Base-by-base conservation (phyloP, 2,329 filamentous ascomycete species). In the Nothophoma quercina region DNA sequence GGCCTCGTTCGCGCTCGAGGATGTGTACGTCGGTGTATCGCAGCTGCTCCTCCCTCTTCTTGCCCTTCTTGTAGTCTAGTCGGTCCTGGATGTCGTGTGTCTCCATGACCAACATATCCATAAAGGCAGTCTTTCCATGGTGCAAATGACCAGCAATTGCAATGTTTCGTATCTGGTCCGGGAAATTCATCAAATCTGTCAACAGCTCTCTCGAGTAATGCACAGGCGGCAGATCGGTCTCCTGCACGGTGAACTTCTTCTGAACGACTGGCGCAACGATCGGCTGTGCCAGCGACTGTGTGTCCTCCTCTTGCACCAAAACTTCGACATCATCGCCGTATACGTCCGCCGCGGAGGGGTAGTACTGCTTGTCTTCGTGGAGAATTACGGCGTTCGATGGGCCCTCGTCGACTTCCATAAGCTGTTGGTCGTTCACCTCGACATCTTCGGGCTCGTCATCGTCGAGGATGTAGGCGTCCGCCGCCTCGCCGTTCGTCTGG, bases 301-400 rank as follows among this genome's bases (percentile, higher is more conserved):
- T 90, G 80, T 99, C 95, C 78, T 98, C 95, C 75, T 99, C 95
- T 71, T 98, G 90, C 29, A 99, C 93, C 75, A 96, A 79, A 1
- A 93, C 95, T 78, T 99, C 95, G 66, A 99, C 95, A 77, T 95
- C 93, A 65, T 87, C 84, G 44, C 95, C 95, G 73, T 98, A 99
- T 33, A 96, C 88, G 75, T 99, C 95, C 71, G 93, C 88, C 50
- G 95, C 95, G n/a, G 93, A 96, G 23, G 95, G 95, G 72, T 99
- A 99, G 77, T 99, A 99, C 74, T 98, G 95, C 76, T 99, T 99
- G 79, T 99, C 95, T 81, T 99, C 95, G 78, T 99, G 95, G 36
- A 99, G 84, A 51, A 99, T 85, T n/a, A 99, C 92, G 43, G 95
- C 93, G 75, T 98, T 99, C 5, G 93, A 97, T 3, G 93, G 90